Conservation (phyloP, 2,329 filamentous ascomycete species). For the Colletotrichum neosansevieriae region DNA sequence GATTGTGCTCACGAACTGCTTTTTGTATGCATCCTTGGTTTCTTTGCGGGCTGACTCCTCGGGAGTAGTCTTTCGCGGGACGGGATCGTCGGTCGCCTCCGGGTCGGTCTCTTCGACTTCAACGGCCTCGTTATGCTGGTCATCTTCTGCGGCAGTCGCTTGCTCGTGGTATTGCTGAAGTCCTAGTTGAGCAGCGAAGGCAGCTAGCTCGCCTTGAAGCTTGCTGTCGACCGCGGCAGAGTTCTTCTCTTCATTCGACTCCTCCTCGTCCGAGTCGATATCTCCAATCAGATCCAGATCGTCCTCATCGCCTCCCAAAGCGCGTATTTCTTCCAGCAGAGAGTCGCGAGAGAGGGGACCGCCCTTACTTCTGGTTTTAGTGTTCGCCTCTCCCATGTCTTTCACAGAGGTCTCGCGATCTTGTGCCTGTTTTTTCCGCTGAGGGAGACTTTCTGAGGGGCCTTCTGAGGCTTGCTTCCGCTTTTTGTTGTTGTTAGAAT, state of each 20-base stretch:
- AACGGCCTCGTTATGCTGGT: constrained; percentile 46
- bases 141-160: constrained; percentile 39
- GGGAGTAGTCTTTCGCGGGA: constrained; percentile 39
- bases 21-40: constrained; percentile 56
- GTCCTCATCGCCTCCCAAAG: constrained; percentile 73
- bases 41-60: constrained; percentile 6
- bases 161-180: constrained; percentile 32
- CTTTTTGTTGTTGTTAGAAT: constrained; percentile 59
- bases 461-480: constrained; percentile 44
- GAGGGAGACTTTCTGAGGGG: constrained; percentile 8
- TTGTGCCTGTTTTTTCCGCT: constrained; percentile 30
- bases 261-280: constrained; percentile 55
- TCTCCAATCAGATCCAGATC: constrained; percentile 72
- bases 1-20: constrained; percentile 44
- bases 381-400: constrained; percentile 44
- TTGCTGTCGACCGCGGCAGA: constrained; percentile 23
- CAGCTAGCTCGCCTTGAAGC: constrained; percentile 32
- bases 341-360: constrained; percentile 46
- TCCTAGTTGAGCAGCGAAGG: constrained; percentile 39
- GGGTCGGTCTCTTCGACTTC: constrained; percentile 49
- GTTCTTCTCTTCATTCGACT: constrained; percentile 18
- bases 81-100: constrained; percentile 45
- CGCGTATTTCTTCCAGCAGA: constrained; percentile 73
- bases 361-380: not conserved
- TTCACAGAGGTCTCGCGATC: not conserved